Evolutionary conservation across 2,329 filamentous ascomycete genomes (phyloP).

Genomic region (Zymoseptoria crescenta): DNA sequence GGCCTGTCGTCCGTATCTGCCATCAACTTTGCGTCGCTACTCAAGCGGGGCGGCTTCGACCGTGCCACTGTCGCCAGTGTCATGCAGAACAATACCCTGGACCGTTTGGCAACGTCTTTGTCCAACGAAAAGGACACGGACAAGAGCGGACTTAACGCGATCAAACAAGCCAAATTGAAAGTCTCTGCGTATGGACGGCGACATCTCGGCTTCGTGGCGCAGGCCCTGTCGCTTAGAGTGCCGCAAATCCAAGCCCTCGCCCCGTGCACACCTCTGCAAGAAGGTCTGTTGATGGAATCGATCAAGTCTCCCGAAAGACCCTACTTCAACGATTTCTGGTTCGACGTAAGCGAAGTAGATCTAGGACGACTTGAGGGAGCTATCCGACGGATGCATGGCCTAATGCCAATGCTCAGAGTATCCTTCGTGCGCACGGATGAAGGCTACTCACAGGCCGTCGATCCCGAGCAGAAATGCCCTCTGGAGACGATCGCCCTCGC

Average conservation of each 20-base stretch:
- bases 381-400: constrained; percentile 48
- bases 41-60: constrained; percentile 57
- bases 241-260: constrained; percentile 62
- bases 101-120: constrained; percentile 34
- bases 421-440: constrained; percentile 65
- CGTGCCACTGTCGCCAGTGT: constrained; percentile 58
- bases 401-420: constrained; percentile 61
- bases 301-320: constrained; percentile 49
- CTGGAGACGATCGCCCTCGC: constrained; percentile 38
- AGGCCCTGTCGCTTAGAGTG: constrained; percentile 44
- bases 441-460: constrained; percentile 66
- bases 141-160: constrained; percentile 24
- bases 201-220: constrained; percentile 47
- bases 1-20: constrained; percentile 84
- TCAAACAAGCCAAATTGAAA: constrained; percentile 42
- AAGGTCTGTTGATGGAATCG: constrained; percentile 73
- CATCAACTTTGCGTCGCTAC: constrained; percentile 56
- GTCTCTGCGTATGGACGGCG: constrained; percentile 59
- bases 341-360: constrained; percentile 48
- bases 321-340: constrained; percentile 72
- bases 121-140: constrained; percentile 7
- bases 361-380: constrained; percentile 44
- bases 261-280: constrained; percentile 78
- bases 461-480: constrained; percentile 32
- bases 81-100: constrained; percentile 48